Percentiles rank a stretch among this genome's conserved stretches.
Evolutionary conservation across 768 basidiomycete genomes (phyloP).

Genomic region (Calocybe gangraenosa): DNA sequence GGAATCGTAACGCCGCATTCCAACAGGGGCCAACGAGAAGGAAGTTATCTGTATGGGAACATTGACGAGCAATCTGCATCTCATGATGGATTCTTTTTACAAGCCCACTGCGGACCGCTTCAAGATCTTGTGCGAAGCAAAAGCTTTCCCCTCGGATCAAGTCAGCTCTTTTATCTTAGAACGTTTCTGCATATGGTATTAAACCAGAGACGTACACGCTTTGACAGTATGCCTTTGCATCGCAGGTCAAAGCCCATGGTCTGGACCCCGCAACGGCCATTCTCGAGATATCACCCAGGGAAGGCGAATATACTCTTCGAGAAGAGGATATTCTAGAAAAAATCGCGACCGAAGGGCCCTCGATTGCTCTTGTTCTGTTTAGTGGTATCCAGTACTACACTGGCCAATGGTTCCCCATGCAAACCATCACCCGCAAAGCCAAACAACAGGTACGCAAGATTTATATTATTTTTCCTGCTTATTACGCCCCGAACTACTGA

Average conservation of each 20-base stretch:
- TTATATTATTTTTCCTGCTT: slow-evolving; percentile 16
- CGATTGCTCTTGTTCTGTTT: slow-evolving; percentile 88
- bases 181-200: no score
- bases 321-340: slow-evolving; percentile 82
- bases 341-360: slow-evolving; percentile 67
- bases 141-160: slow-evolving; percentile 96
- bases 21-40: slow-evolving; percentile 72
- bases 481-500: slow-evolving; percentile 8
- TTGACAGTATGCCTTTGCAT: slow-evolving; percentile 88
- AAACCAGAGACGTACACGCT: slow-evolving; percentile 3
- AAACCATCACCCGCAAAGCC: slow-evolving; percentile 77
- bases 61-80: slow-evolving; percentile 91
- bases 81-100: slow-evolving; percentile 94
- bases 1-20: slow-evolving; percentile 16
- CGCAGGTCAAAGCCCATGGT: slow-evolving; percentile 83
- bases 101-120: slow-evolving; percentile 78
- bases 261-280: slow-evolving; percentile 70
- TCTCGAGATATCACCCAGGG: slow-evolving; percentile 73
- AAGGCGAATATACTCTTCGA: slow-evolving; percentile 80
- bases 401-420: slow-evolving; percentile 90
- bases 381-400: slow-evolving; percentile 97
- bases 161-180: slow-evolving; percentile 36
- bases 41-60: slow-evolving; percentile 97
- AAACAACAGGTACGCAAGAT: slow-evolving; percentile 62
- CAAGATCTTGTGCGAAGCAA: slow-evolving; percentile 94